These are phyloP conservation scores for Fomitopsis pinicola DNA, from an alignment of 1,284 basidiomycete genomes.

Conservation along the genomic window DNA sequence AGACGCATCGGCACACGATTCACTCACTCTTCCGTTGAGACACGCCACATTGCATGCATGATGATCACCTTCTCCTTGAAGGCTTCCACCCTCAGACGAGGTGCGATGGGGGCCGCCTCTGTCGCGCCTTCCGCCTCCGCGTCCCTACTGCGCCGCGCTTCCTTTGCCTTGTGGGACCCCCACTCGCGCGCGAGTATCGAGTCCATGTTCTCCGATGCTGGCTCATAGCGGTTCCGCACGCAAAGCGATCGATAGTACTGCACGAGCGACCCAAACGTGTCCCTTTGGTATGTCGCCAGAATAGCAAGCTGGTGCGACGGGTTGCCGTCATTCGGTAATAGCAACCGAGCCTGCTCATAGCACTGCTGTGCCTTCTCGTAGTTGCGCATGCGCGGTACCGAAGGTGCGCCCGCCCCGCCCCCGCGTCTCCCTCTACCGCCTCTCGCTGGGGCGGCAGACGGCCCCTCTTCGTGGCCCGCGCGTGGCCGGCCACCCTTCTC, in stretches of 20 bases:
- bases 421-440: slow-evolving; percentile 44
- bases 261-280: slow-evolving; percentile 77
- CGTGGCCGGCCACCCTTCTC: slow-evolving; percentile 62
- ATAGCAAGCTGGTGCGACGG: slow-evolving; percentile 96
- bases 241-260: slow-evolving; percentile 93
- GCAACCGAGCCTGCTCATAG: slow-evolving; percentile 79
- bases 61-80: slow-evolving; percentile 73
- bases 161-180: slow-evolving; percentile 46
- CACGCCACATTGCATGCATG: slow-evolving; percentile 69
- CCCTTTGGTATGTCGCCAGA: slow-evolving; percentile 78
- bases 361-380: slow-evolving; percentile 75
- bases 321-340: slow-evolving; percentile 83
- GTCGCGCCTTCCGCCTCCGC: slow-evolving; percentile 26
- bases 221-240: slow-evolving; percentile 82
- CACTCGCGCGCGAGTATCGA: slow-evolving; percentile 66
- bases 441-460: slow-evolving; percentile 32
- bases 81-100: slow-evolving; percentile 44
- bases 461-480: slow-evolving; percentile 58
- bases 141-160: slow-evolving; percentile 36
- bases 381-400: slow-evolving; percentile 40
- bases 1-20: slow-evolving; percentile 4
- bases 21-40: slow-evolving; percentile 56
- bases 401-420: slow-evolving; percentile 32
- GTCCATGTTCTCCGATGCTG: slow-evolving; percentile 82
- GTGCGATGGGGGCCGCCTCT: slow-evolving; percentile 29